Base-by-base conservation (phyloP, 257 asterid species). In the Dorcoceras hygrometricum region DNA sequence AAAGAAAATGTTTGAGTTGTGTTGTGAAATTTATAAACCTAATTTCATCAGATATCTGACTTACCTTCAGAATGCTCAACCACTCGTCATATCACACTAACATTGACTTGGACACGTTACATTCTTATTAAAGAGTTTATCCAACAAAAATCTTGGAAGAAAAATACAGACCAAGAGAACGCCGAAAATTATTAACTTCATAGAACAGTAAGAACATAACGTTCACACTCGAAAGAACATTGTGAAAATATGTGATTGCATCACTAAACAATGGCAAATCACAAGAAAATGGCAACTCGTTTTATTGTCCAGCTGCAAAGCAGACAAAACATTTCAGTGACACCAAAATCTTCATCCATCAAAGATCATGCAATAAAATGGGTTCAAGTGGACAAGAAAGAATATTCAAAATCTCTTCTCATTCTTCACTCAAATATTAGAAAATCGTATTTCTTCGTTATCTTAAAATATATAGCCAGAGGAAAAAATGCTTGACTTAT, bases 321-420 rank as follows among this genome's bases (percentile, higher is more conserved):
- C 7, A 43, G 53, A 43, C 6, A 14, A 12, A 43, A 0, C 50
- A 12, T 2, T 39, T 12, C 5, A 39, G n/a, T 39, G 18, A 3
- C 50, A 39, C n/a, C 6, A 10, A 12, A 43, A 43, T 14, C 19
- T 43, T 43, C 20, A 16, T 54, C 31, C 53, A 23, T 28, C 28
- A 29, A 23, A 70, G 53, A 39, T 32, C 32, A 62, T 71, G 20
- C 25, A 20, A 63, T 8, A 14, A 72, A 56, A 65, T 43, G 51
- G 51, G 19, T 68, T 59, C 32, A 39, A 32, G 63, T 51, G 23
- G 25, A 59, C 26, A 20, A 54, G 18, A 28, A 71, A 18, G 23
- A 22, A 66, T 46, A 4, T 69, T 9, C 36, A 51, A 0, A 28
- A 54, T 29, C 51, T n/a, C 56, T 12, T 10, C 61, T 9, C 48